These are phyloP conservation scores for Paraconiothyrium brasiliense DNA, from an alignment of 2,329 filamentous ascomycete species.

Conservation along the genomic window DNA sequence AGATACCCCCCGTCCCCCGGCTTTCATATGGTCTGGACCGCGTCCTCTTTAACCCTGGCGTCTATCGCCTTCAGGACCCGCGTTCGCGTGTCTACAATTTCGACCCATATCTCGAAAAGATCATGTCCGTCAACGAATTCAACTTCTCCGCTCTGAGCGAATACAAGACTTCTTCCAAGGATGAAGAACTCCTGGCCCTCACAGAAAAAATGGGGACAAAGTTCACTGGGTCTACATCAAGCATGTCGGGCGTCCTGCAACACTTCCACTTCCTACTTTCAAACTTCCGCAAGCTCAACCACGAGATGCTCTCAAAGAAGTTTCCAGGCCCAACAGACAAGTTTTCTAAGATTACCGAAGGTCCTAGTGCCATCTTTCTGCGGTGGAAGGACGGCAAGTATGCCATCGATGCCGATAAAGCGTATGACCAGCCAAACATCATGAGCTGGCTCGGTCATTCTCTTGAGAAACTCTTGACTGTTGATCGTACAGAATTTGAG, in stretches of 20 bases:
- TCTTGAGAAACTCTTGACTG: conserved; percentile 92
- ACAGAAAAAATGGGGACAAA: conserved; percentile 74
- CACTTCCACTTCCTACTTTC: conserved; percentile 96
- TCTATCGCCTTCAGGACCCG: conserved; percentile 90
- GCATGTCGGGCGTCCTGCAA: conserved; percentile 86
- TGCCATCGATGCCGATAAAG: conserved; percentile 95
- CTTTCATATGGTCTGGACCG: conserved; percentile 81
- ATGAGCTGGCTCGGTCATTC: conserved; percentile 93
- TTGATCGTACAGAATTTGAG: conserved; percentile 84
- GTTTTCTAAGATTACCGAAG: conserved; percentile 77
- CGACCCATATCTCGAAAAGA: conserved; percentile 89
- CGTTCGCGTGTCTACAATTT: conserved; percentile 93
- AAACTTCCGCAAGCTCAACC: conserved; percentile 77
- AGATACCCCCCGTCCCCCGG: conserved; percentile 66
- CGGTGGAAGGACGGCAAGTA: conserved; percentile 86
- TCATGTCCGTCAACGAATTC: conserved; percentile 94
- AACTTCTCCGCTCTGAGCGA: conserved; percentile 86
- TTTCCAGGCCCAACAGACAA: conserved; percentile 69
- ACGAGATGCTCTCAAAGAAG: conserved; percentile 70
- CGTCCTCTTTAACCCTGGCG: conserved; percentile 89
- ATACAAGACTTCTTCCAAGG: conserved; percentile 92
- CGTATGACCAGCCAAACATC: conserved; percentile 84
- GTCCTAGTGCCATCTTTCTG: conserved; percentile 80
- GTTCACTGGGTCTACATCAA: conserved; percentile 95
- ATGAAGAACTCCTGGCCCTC: conserved; percentile 74